Base-by-base conservation (phyloP, 441 rosid species). In the Croton setiger region DNA sequence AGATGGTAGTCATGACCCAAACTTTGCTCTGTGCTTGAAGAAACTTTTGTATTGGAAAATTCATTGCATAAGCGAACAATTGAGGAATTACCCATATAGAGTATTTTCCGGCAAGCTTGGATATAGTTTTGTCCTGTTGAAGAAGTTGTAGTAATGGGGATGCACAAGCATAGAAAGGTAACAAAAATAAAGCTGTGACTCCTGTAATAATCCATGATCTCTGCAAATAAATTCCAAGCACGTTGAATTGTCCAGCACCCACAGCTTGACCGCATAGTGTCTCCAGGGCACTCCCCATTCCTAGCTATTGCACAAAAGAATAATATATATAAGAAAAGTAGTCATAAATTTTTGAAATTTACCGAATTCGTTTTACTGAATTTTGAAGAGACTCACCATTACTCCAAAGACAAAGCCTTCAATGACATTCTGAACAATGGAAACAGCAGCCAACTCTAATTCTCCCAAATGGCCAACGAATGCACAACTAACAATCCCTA, bases 401-500 rank as follows among this genome's bases (percentile, higher is more conserved):
- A 84, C 47, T 0, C 88, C 88, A 56, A 68, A 80, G 0, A 79
- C 84, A 64, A 82, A 84, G 49, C 84, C 84, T 72, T 80, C 85
- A 54, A 82, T 76, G 44, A 85, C 85, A 70, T 80, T 79, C 44
- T 79, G 81, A 54, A 76, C 76, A 68, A 90, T 81, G 4, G 95
- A 72, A 33, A 90, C 92, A 23, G 89, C 90, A 27, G 95, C 86
- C 79, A 92, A 96, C 74, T 90, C 82, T 14, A 84, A 2, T 0
- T 83, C 86, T 4, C 95, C 91, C 35, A 92, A 72, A 47, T 88
- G 98, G 0, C 98, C 96, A 1, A 76, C 96, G 35, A 84, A 90
- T 36, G 87, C 89, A 64, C 47, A 86, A 59, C 93, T 87, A 65
- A 83, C 51, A 61, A 89, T 87, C 5, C 80, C 86, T 1, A 92